phyloP scores from a whole-genome alignment of 2,329 filamentous ascomycete genomes.

The Botryotinia convoluta region DNA sequence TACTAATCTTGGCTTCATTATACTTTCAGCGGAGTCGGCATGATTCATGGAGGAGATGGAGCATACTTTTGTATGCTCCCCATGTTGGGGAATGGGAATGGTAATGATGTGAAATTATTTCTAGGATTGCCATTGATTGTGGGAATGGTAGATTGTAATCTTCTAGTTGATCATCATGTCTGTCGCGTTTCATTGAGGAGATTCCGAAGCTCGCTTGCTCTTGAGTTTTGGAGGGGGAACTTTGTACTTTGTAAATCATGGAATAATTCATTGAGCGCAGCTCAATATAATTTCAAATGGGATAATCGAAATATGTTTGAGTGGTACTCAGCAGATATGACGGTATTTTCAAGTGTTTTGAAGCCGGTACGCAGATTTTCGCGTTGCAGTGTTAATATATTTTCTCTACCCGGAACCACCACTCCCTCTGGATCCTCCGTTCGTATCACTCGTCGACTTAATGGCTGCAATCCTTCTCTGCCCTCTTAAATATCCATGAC shows the following conservation, averaged over 20 bases:
- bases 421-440: accelerated
- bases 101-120: neutral
- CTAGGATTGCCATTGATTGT: neutral
- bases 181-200: neutral
- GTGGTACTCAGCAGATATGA: neutral
- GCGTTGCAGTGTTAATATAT: neutral
- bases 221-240: neutral
- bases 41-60: neutral
- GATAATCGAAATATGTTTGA: neutral
- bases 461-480: accelerated
- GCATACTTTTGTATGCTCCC: neutral
- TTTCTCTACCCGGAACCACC: no score
- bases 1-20: neutral
- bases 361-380: neutral
- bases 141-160: neutral
- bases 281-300: neutral
- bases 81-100: neutral
- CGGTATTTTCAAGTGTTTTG: neutral
- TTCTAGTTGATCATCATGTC: neutral
- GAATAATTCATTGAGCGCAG: neutral
- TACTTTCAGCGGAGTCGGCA: neutral
- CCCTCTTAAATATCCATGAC: neutral
- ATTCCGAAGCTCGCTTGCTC: neutral
- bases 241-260: neutral
- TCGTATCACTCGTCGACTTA: accelerated